Base-by-base conservation (phyloP, 2,329 filamentous ascomycete genomes). In the Trichoderma sp. region DNA sequence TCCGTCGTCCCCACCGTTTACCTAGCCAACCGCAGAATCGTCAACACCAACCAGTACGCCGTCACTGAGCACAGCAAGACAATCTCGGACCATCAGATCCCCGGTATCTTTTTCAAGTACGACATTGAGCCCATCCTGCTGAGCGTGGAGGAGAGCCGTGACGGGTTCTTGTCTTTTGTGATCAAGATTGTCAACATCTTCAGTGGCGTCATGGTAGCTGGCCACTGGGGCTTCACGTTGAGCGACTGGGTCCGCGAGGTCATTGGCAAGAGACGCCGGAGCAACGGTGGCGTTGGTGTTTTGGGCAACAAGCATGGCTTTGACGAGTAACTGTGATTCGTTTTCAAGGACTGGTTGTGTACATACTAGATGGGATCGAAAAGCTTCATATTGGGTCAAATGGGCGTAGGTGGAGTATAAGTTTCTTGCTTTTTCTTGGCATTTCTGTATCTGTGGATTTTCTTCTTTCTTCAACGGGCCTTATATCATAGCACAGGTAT, bases 61-160 rank as follows among this genome's bases (percentile, higher is more conserved):
- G 96, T 97, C 0, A 98, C 94, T 0, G 93, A 94, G 77, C 94
- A 98, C 83, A 91, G 87, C 74, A 88, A 90, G 75, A 82, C 84
- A 43, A 86, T 96, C 52, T 83, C 85, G 66, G 91, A 96, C 75
- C 89, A 84, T 74, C 71, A 83, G 69, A 87, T 97, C 0, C 96
- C 96, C 0, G 96, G 96, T 37, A 89, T 99, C 71, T 99, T 98
- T 79, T 92, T 99, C 86, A 99, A 98, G 83, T 99, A 97, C 82
- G 95, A 98, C 78, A 97, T 99, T 74, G 96, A 99, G 84, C 96
- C 96, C 1, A 94, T 99, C 75, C 83, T 96, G 78, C 84, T 99
- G 65, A 90, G 91, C 32, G 90, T 99, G 52, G 90, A 91, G 71
- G 95, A 98, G 82, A 89, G 89, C 76, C 89, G 94, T 76, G 90